Evolutionary conservation across 495 filamentous ascomycete genomes (phyloP).

Genomic region (Talaromyces ruber): DNA sequence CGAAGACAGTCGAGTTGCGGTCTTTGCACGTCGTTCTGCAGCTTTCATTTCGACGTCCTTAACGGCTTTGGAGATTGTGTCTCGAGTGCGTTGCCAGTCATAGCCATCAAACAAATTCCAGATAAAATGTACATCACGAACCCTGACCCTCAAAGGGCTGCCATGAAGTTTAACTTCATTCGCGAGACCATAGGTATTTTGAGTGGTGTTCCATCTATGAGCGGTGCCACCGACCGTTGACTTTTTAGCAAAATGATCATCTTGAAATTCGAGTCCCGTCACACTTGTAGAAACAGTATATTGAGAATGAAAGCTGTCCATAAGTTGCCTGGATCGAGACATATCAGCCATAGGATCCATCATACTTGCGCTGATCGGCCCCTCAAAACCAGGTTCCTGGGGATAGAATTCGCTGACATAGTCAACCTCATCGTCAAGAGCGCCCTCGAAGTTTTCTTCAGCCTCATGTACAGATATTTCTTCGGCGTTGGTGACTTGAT

Average conservation of each 20-base stretch:
- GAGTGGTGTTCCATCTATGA: slow-evolving; percentile 68
- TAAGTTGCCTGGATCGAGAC: slow-evolving; percentile 42
- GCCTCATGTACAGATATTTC: slow-evolving; percentile 10
- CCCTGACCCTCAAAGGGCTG: slow-evolving; percentile 67
- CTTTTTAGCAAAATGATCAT: slow-evolving; percentile 67
- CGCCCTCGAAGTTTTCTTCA: slow-evolving; percentile 11
- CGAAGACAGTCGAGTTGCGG: slow-evolving; percentile 35
- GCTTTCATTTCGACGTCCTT: slow-evolving; percentile 76
- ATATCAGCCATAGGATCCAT: slow-evolving; percentile 18
- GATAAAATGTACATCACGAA: slow-evolving; percentile 84
- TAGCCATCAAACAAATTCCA: slow-evolving; percentile 99
- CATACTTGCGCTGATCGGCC: slow-evolving; percentile 38
- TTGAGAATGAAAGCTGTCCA: slow-evolving; percentile 55
- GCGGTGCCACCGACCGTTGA: slow-evolving; percentile 57
- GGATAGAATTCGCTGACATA: slow-evolving; percentile 59
- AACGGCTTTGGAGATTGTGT: slow-evolving; percentile 78
- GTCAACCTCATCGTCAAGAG: slow-evolving; percentile 46
- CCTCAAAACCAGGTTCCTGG: slow-evolving; percentile 23
- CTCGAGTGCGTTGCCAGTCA: slow-evolving; percentile 85
- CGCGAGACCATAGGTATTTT: slow-evolving; percentile 60
- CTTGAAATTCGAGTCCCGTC: slow-evolving; percentile 57
- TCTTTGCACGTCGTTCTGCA: slow-evolving; percentile 55
- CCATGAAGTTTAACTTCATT: slow-evolving; percentile 52
- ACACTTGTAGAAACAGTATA: slow-evolving; percentile 42
- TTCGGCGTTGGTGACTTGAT: slow-evolving; percentile 11